Base-by-base conservation (phyloP, 2,329 filamentous ascomycete species). In the Xylariaceae sp. region DNA sequence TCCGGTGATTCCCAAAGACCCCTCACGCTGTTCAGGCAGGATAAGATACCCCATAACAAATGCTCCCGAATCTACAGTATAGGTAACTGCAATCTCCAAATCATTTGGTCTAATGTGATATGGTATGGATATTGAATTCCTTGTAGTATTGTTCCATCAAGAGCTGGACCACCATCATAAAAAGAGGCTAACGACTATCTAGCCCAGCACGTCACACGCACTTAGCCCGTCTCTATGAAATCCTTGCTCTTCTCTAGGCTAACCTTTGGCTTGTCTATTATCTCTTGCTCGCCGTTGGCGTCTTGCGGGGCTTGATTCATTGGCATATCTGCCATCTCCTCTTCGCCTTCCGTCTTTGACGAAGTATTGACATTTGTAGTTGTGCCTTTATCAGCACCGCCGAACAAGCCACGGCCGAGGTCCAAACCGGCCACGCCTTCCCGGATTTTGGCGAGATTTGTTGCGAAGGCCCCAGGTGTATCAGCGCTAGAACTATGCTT, bases 381-480 rank as follows among this genome's bases (percentile, higher is more conserved):
- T 13, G 41, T 30, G 15, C 39, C 40, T 35, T 44, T 59, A 40
- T 59, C 57, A 6, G 43, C 27, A 3, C 32, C 57, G 44, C 70
- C 65, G 33, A 80, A 69, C 41, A 78, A 63, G 15, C 73, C 75
- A 47, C 75, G 79, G n/a, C 78, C 76, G 15, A 85, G 65, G 35
- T 75, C 76, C 8, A 83, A 62, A 13, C 74, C 74, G 1, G 74
- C 73, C 13, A 82, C 74, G 18, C 77, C 77, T 21, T 81, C 79
- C 47, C 75, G 71, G 20, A 82, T 54, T 47, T 69, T 70, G 13
- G 65, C 64, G 6, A 71, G 48, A 37, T 70, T 72, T 13, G 73
- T 68, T 4, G 77, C 65, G 53, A 82, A 74, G 3, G 78, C 70
- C n/a, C 71, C 74, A 1, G 73, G 67, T 6, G 68, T 72, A 35